phyloP scores from a whole-genome alignment of 1,284 basidiomycete genomes.

The Cerioporus squamosus region DNA sequence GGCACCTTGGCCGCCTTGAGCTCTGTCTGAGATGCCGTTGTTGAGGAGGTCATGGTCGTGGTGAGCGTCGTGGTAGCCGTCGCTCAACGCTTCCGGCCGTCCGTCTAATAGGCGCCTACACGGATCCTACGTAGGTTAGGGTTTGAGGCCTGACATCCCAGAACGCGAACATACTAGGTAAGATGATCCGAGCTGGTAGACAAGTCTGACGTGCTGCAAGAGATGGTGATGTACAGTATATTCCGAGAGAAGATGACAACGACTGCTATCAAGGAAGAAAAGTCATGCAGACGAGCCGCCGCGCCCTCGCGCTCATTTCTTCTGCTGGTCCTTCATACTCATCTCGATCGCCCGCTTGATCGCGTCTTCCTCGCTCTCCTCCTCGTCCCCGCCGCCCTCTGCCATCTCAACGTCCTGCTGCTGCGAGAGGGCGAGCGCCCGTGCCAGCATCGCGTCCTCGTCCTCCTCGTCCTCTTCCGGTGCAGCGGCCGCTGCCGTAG shows the following conservation, averaged over 20 bases:
- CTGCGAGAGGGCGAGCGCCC: conserved; percentile 64
- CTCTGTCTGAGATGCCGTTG: conserved; percentile 84
- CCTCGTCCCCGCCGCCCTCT: conserved; percentile 40
- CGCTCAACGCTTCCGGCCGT: background rate
- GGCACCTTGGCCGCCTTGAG: conserved; percentile 80
- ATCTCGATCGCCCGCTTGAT: conserved; percentile 68
- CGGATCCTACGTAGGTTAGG: conserved; percentile 1
- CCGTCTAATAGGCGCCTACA: background rate
- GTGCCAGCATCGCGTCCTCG: conserved; percentile 65
- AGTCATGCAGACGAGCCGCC: conserved; percentile 1
- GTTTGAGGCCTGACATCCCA: background rate
- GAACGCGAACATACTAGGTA: too few species aligned
- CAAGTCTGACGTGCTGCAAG: too few species aligned
- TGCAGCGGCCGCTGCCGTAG: conserved; percentile 33
- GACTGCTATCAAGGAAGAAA: background rate
- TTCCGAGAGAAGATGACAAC: conserved; percentile 2
- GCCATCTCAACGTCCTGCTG: conserved; percentile 55
- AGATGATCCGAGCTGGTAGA: too few species aligned
- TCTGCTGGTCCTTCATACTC: conserved; percentile 41
- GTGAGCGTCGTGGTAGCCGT: conserved; percentile 3
- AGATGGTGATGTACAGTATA: conserved; percentile 21
- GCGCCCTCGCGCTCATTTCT: conserved; percentile 24
- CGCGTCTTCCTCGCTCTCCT: conserved; percentile 54
- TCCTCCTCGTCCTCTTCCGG: conserved; percentile 58
- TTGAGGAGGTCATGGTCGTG: conserved; percentile 63